Evolutionary conservation across 1,284 basidiomycete genomes (phyloP), one percentile per base, ranked within the genome.

Genomic region (Phellopilus nigrolimitatus): DNA sequence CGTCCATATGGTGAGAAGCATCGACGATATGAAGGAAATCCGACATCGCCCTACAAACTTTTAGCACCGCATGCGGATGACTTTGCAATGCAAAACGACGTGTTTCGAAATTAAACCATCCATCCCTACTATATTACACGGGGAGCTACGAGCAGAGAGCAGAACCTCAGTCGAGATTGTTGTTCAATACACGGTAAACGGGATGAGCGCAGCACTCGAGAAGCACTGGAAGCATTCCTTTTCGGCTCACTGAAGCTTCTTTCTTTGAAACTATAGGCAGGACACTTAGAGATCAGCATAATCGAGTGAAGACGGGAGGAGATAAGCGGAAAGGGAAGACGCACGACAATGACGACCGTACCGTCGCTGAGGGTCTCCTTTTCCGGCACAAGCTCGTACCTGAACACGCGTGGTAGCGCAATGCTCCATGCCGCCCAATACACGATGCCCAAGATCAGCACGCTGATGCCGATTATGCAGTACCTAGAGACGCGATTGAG

Each of bases 341-440:
- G 48, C 52, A 81, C 79, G 60, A 74, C 52, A 0, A 74, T 79
- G 41, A 82, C 73, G 12, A 75, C 70, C 0, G 79, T 84, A 9
- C 79, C 81, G 54, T 83, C 81, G 3, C 64, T 56, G 4, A 83
- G 65, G 5, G 51, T 66, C 49, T 76, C 74, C 54, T 79, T 80
- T 24, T 57, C 62, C 3, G 75, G 73, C 1, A 73, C 64, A 42
- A 78, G 69, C 48, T 69, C 64, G 59, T 80, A 80, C 3, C 72
- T 66, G 43, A 78, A 75, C 8, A 77, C 59, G 13, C 65, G 63
- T 0, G 80, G 80, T 7, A 82, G 59, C 1, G 75, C 19, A 38
- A 78, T 54, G 0, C 75, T 70, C 79, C 79, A 81, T 7, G 61
- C 64, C 0, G 72, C 72, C 82, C 80, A 83, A 62, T 80, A 83